Evolutionary conservation across 2,329 filamentous ascomycete genomes (phyloP).

Genomic region (Diaporthe ampelina): DNA sequence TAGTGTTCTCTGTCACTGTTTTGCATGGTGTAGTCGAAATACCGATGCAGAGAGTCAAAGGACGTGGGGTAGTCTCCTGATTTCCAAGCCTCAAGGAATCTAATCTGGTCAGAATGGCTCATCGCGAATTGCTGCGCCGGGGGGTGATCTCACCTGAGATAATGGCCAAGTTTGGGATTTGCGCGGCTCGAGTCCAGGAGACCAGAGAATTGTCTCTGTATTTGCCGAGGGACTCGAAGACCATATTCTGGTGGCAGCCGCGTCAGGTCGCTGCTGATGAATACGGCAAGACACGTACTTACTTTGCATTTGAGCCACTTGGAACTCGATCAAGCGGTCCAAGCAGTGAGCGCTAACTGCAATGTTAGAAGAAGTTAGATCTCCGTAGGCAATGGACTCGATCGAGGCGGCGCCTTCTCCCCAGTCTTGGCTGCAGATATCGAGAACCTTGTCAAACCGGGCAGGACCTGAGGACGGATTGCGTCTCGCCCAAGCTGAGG

Average conservation of each 20-base stretch:
- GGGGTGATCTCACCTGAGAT: slow-evolving; percentile 71
- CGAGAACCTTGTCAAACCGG: slow-evolving; percentile 70
- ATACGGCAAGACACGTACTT: slow-evolving; percentile 46
- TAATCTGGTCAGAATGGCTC: slow-evolving; percentile 51
- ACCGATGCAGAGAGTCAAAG: slow-evolving; percentile 91
- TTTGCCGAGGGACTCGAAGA: slow-evolving; percentile 80
- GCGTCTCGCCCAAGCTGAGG: slow-evolving; percentile 73
- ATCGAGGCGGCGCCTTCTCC: slow-evolving; percentile 63
- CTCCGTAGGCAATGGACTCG: slow-evolving; percentile 65
- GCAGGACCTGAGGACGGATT: slow-evolving; percentile 70
- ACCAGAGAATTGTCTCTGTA: slow-evolving; percentile 78
- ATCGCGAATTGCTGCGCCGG: neutral
- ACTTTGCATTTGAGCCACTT: slow-evolving; percentile 90
- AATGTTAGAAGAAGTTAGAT: slow-evolving; percentile 59
- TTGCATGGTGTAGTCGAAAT: slow-evolving; percentile 97
- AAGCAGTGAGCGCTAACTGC: slow-evolving; percentile 83
- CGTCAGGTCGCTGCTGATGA: slow-evolving; percentile 37
- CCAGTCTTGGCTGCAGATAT: slow-evolving; percentile 63
- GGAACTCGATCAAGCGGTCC: slow-evolving; percentile 86
- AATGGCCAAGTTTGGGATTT: slow-evolving; percentile 81
- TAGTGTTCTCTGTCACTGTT: slow-evolving; percentile 87
- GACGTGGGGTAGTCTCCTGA: slow-evolving; percentile 91
- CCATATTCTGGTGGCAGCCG: slow-evolving; percentile 71
- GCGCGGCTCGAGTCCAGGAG: slow-evolving; percentile 77
- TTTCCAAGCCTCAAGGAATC: slow-evolving; percentile 92